Conservation (phyloP, 352 stramenopile species). For the Phytophthora macrochlamydospora region DNA sequence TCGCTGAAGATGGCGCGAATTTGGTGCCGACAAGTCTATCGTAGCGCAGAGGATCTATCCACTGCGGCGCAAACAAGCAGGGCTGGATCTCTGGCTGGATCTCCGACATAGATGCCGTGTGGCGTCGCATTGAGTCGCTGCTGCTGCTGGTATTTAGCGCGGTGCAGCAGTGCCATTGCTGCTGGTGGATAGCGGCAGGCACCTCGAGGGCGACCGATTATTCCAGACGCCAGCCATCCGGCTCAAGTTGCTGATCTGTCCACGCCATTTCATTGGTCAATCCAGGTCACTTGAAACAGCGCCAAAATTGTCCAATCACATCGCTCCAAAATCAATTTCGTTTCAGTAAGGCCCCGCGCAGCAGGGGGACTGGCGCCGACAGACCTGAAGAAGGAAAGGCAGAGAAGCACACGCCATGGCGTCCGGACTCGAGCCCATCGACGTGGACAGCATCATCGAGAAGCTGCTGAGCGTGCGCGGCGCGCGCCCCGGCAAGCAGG, state of each 20-base stretch:
- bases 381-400: slow-evolving; percentile 32
- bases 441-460: slow-evolving; percentile 76
- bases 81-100: too few relatives aligned
- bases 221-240: too few relatives aligned
- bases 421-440: slow-evolving; percentile 52
- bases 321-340: neutral
- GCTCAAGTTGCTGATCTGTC: neutral
- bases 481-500: slow-evolving; percentile 87
- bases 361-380: slow-evolving; percentile 7
- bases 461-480: slow-evolving; percentile 78
- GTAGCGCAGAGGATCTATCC: too few relatives aligned
- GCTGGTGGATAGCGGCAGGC: too few relatives aligned
- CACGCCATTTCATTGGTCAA: neutral
- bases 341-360: neutral
- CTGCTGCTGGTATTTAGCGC: too few relatives aligned
- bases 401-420: slow-evolving; percentile 40
- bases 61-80: too few relatives aligned
- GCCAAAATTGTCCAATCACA: slow-evolving; percentile 19
- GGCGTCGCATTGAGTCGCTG: too few relatives aligned
- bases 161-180: too few relatives aligned
- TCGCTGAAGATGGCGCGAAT: too few relatives aligned
- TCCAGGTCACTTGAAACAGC: neutral
- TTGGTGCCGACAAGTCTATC: too few relatives aligned
- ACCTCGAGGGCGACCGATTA: too few relatives aligned
- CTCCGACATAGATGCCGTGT: too few relatives aligned